Evolutionary conservation across 306 rosid species (phyloP), one percentile per base, ranked within the genome.

Genomic region (Begonia loranthoides): DNA sequence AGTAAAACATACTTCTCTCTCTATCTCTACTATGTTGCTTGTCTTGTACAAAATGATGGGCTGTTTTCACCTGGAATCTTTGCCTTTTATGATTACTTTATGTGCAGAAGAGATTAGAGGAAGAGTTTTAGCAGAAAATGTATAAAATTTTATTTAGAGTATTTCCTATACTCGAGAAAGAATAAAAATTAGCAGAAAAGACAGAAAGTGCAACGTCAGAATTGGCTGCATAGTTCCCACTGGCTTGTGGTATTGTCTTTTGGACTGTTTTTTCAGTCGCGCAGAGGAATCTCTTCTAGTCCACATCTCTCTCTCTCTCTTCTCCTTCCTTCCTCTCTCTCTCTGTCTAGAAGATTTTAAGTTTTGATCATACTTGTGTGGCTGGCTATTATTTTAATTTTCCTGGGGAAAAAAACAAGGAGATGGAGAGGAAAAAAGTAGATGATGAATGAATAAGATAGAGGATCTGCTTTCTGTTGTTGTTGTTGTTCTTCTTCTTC

Each of bases 171-270:
- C 36, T 28, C 9, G 36, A 28, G 36, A 28, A 28, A 57, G 17
- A 10, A 36, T 9, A n/a, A 52, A 0, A 17, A 66, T 69, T 71
- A 69, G 70, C 75, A 70, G 89, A 79, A 81, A 84, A 84, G 95
- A 89, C 95, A 89, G 95, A 84, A 84, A 84, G 93, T 52, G 74
- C 73, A 54, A 77, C 96, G 84, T 88, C 95, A 81, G 89, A 69
- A 71, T 61, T 82, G 71, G 84, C 93, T 76, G 77, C 69, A 89
- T 80, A 77, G 65, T 50, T 50, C 49, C 49, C 64, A 6, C 12
- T 60, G 17, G 5, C 13, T 49, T 51, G 16, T 41, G 94, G 58
- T 70, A 41, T 70, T 62, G 59, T 61, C 65, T 58, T 66, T 70
- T 76, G 70, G 81, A 52, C 73, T 57, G 59, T 39, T 50, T 73